Evolutionary conservation across 257 asterid genomes (phyloP), one percentile per base, ranked within the genome.

Genomic region (Haberlea rhodopensis): DNA sequence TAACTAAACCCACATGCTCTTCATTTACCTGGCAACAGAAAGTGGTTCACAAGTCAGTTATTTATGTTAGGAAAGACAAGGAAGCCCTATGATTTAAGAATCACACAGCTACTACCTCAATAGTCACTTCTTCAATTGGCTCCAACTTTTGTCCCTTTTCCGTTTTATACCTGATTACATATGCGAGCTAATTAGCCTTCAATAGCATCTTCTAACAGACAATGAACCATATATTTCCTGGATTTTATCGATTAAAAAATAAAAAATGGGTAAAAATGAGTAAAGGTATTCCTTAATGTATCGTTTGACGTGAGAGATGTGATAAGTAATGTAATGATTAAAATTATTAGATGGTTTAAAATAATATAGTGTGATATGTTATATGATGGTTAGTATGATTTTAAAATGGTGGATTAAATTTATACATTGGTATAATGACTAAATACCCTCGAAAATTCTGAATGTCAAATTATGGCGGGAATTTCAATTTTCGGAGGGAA

Each of bases 61-160:
- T 63, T n/a, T 55, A 45, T 53, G 59, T 19, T 40, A 21, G 45
- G 43, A 8, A 71, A 75, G 62, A 28, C 21, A 23, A 57, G 57
- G 65, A 66, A 57, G 40, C 23, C 11, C 55, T 52, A 48, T 26
- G 66, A 25, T 60, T 49, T 49, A 23, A 51, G 57, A 57, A 63
- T 25, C 51, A 25, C 51, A 25, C 53, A 18, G 62, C 48, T 74
- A 74, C 62, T 59, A 87, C 99, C 94, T 94, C 99, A 64, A 94
- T 81, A n/a, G 96, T 94, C 56, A 94, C 97, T 87, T 94, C 99
- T 86, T 94, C 99, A 79, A 94, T 78, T 25, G 99, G 99, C 83
- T 94, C 99, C 61, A 90, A 84, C 84, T 90, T 90, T 75, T 71
- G 84, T 62, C 94, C 83, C 0, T 75, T 81, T 80, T 80, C 96